phyloP scores from a whole-genome alignment of 352 stramenopile genomes.

The Phytophthora agathidicida region DNA sequence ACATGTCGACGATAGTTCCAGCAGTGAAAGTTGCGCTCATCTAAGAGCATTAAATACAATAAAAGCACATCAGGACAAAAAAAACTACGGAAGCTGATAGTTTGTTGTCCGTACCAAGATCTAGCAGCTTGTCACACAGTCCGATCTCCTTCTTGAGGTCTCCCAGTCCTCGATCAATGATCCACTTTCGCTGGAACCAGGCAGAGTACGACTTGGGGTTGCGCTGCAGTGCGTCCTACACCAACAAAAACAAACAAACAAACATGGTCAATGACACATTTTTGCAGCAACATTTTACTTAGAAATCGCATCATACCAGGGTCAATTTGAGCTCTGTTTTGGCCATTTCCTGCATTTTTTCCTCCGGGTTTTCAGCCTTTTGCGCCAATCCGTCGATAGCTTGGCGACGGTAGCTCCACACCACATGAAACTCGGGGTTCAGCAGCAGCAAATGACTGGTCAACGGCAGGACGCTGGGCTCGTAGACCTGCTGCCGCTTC shows the following conservation, averaged over 20 bases:
- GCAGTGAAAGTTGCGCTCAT: slow-evolving; percentile 99
- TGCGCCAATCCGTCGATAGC: slow-evolving; percentile 67
- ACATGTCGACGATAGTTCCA: slow-evolving; percentile 97
- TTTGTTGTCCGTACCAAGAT: slow-evolving; percentile 89
- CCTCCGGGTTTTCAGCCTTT: slow-evolving; percentile 27
- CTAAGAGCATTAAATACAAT: slow-evolving; percentile 69
- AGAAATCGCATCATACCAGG: slow-evolving; percentile 15
- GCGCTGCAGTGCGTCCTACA: slow-evolving; percentile 90
- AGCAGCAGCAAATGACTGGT: slow-evolving; percentile 94
- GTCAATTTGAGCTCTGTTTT: slow-evolving; percentile 92
- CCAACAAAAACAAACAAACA: not conserved
- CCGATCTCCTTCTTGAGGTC: slow-evolving; percentile 78
- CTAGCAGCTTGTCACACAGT: slow-evolving; percentile 74
- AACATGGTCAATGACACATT: too few species aligned
- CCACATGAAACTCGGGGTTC: slow-evolving; percentile 96
- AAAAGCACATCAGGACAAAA: not conserved
- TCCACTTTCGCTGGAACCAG: slow-evolving; percentile 91
- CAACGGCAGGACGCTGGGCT: slow-evolving; percentile 73
- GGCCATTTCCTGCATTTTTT: slow-evolving; percentile 53
- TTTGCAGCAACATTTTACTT: too few species aligned
- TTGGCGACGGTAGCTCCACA: slow-evolving; percentile 97
- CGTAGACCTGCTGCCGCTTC: slow-evolving; percentile 54
- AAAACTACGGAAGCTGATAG: too few species aligned
- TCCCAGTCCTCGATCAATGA: slow-evolving; percentile 72
- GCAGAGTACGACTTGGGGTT: slow-evolving; percentile 98